Base-by-base conservation (phyloP, 495 filamentous ascomycete genomes). In the Tuber calosporum region DNA sequence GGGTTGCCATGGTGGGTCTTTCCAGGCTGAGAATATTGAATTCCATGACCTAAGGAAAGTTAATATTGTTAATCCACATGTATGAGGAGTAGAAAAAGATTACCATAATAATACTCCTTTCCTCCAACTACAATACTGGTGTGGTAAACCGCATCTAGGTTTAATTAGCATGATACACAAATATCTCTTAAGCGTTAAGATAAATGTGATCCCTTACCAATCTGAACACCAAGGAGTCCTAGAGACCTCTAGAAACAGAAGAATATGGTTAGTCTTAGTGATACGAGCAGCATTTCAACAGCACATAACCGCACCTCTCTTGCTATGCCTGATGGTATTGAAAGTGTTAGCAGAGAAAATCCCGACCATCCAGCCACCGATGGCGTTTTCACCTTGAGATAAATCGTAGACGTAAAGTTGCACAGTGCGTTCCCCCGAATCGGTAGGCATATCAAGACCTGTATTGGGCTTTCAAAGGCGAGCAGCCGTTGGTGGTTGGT, bases 381-480 rank as follows among this genome's bases (percentile, higher is more conserved):
- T 1, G 26, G 30, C 30, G 53, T 39, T 42, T 67, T 70, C 26
- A 45, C 90, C 93, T 82, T 89, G 86, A 22, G 95, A 97, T 48
- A 99, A 87, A 85, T 99, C 95, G 78, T 99, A 99, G 70, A 97
- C 89, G 73, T 97, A 94, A 67, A 97, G 87, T 80, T 94, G 86
- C 48, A 97, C 92, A 2, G 66, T 62, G 19, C 70, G 73, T 34
- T 75, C 78, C 45, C n/a, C 45, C 37, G 62, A 43, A 45, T 66
- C 53, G 62, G 70, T 41, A 69, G 76, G 70, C 76, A 78, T 78
- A 58, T 62, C 53, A 62, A 62, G 53, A 62, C n/a, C 26, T 15
- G 53, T 30, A 30, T 26, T 62, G 2, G 11, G n/a, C n/a, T 62
- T 30, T 30, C 53, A 62, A 30, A 7, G 53, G 30, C n/a, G n/a